Base-by-base conservation (phyloP, 2,329 filamentous ascomycete genomes). In the Dactylellina sp. region DNA sequence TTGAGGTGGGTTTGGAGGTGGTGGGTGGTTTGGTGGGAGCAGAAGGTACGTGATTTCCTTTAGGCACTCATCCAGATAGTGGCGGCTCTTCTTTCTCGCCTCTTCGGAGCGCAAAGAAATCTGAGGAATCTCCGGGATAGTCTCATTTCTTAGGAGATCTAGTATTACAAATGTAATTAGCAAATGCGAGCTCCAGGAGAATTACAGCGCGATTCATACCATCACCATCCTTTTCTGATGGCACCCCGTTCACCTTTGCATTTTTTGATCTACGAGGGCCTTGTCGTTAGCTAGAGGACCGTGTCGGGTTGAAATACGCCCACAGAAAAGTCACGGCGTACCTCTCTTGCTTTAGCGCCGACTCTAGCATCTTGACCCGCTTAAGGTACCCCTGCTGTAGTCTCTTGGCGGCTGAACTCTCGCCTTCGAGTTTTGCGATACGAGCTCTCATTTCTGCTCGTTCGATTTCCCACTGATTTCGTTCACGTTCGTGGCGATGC, bases 391-490 rank as follows among this genome's bases (percentile, higher is more conserved):
- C 79, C 76, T 57, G 77, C 77, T 75, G 80, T 76, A 63, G 79
- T 77, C 75, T 80, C 80, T 75, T 82, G 56, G 91, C 90, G 77
- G 94, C 92, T 76, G 93, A 87, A 32, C 90, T 88, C 77, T 96
- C 92, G 62, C 95, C 95, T 82, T 99, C 95, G 76, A 98, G 87
- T 79, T 91, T 91, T 57, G 94, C 94, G 83, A 99, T 97, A 80
- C 96, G 89, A 77, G 92, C 93, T 84, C 96, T 97, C 95, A 99
- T 98, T 84, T 99, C 95, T 79, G 96, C 95, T 80, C 93, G 90
- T 83, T 99, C 95, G 81, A 99, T 99, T 82, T 99, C 95, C 95
- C 95, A 99, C 39, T 93, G 90, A 83, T 99, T 99, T 79, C 95
- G 89, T 80, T 97, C 95, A 82, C 95, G 91, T 83, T 99, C 95